Evolutionary conservation across 805 yeast genomes (phyloP).

Genomic region (Metschnikowia anglica): DNA sequence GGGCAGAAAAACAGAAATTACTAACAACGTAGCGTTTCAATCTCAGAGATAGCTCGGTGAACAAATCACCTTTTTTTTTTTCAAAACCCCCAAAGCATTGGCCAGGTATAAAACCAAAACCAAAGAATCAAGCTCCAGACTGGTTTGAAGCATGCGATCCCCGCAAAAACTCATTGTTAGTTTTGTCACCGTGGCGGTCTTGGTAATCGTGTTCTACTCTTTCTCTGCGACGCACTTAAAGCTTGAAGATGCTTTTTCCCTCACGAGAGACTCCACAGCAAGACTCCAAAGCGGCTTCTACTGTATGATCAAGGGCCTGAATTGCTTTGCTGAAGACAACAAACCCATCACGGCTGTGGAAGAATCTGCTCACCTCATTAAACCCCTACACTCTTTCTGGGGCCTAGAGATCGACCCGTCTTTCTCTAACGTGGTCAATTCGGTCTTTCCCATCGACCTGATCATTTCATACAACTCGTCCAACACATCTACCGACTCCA

Average conservation of each 20-base stretch:
- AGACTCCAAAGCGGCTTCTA: background rate
- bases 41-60: no score
- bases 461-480: constrained; percentile 32
- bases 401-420: constrained; percentile 12
- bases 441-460: constrained; percentile 44
- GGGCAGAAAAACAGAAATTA: no score
- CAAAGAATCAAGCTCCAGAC: no score
- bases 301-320: background rate
- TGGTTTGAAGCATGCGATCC: background rate
- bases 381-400: background rate
- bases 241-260: background rate
- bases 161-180: background rate
- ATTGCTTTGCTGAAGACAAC: background rate
- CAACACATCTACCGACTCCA: constrained; percentile 16
- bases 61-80: no score
- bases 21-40: no score
- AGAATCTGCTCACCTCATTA: background rate
- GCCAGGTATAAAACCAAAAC: no score
- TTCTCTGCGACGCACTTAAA: background rate
- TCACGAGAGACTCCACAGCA: background rate
- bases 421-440: constrained; percentile 30
- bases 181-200: background rate
- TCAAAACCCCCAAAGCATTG: no score
- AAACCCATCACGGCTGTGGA: background rate
- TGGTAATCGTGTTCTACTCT: background rate